A percentile compares a stretch with the other conserved stretches of the same genome.
phyloP scores from a whole-genome alignment of 2,329 filamentous ascomycete genomes.

The Cladosporium oxysporum region DNA sequence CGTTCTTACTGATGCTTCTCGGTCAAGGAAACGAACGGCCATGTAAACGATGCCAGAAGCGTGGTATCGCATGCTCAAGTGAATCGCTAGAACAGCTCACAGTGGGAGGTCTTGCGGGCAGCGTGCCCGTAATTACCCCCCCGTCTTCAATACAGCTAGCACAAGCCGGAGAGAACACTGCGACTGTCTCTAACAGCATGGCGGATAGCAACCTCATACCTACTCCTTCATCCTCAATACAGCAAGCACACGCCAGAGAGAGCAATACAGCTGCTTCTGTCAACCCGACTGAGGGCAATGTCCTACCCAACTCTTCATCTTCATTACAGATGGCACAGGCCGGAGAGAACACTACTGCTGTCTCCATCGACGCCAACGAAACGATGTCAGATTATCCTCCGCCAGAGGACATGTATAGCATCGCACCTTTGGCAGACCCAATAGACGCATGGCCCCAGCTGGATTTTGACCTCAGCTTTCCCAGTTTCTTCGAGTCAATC shows the following conservation, averaged over 20 bases:
- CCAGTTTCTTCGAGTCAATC: constrained; percentile 29
- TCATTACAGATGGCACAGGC: neutral
- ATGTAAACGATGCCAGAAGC: constrained; percentile 30
- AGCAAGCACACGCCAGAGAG: neutral
- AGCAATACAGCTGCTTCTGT: neutral
- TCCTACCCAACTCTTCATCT: neutral
- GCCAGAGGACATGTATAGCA: constrained; percentile 6
- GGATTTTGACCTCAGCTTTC: constrained; percentile 19
- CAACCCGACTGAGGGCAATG: neutral
- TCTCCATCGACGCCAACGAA: neutral
- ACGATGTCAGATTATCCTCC: neutral
- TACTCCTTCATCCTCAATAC: neutral
- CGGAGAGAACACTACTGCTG: neutral
- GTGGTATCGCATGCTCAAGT: constrained; percentile 20
- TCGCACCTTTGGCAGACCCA: constrained; percentile 1
- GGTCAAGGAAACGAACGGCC: constrained; percentile 30
- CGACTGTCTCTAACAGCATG: neutral
- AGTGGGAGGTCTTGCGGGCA: neutral
- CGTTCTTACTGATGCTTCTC: neutral
- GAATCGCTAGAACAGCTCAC: constrained; percentile 17
- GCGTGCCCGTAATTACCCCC: neutral
- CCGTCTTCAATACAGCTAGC: neutral
- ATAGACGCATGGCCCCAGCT: constrained; percentile 1
- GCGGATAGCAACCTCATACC: neutral
- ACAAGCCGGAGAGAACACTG: neutral